Evolutionary conservation across 257 asterid genomes (phyloP), one percentile per base, ranked within the genome.

Genomic region (Thymus mandschuricus): DNA sequence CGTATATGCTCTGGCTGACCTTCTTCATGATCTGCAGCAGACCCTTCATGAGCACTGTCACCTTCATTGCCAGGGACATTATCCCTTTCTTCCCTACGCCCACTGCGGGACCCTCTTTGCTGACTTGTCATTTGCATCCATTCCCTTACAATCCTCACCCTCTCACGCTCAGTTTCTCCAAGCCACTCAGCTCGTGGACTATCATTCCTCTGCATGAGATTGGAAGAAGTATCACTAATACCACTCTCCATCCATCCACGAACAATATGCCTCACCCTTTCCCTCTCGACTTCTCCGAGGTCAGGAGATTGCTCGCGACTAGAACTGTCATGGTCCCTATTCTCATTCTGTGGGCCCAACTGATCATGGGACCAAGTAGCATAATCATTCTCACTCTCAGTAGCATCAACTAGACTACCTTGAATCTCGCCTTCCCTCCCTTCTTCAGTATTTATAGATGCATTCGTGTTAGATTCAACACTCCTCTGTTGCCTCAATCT

Each of bases 211-310:
- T 82, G 95, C 74, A 82, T 64, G 70, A 81, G 87, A 80, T 77
- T 86, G 75, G 97, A 78, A 35, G 96, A 75, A 71, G 73, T 80
- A 41, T 85, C 97, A 65, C 82, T 70, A 45, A 89, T 81, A 70
- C 96, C 98, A 83, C 84, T 94, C 84, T 89, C 98, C 96, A 91
- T 86, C 98, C 97, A 91, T 66, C 97, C 97, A 75, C 95, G 96
- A 69, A 84, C 99, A 84, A 94, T 91, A 58, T 88, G 97, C 84
- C 98, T 85, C 67, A 94, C 99, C 70, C 99, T 82, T 72, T 92
- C 98, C 85, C 97, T 81, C 78, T 92, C 97, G 69, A 86, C 90
- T 15, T 92, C 97, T 56, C 96, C 93, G 56, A 85, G 79, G 75
- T 87, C 96, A n/a, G 95, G 96, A 78, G 97, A 91, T 59, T 87